These are phyloP conservation scores for Actinomucor elegans DNA, from an alignment of 371 early-diverging fungal species.

Conservation along the genomic window DNA sequence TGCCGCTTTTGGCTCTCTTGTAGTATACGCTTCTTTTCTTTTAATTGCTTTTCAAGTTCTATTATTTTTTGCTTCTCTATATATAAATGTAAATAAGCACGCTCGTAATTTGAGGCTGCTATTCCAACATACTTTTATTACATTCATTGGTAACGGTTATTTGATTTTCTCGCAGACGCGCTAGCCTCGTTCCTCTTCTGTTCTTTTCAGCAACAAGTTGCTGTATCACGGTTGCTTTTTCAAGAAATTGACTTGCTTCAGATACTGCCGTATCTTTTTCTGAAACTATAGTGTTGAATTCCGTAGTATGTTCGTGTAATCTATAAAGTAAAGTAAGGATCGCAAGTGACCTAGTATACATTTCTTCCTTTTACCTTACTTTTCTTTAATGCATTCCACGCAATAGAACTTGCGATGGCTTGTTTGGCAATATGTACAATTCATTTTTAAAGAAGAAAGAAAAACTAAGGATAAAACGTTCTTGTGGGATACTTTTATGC, in stretches of 20 bases:
- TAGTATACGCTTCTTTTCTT: constrained; percentile 8
- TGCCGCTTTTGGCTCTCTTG: constrained; percentile 6
- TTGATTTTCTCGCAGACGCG: constrained; percentile 29
- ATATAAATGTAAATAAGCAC: too few relatives aligned
- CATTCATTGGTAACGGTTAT: constrained; percentile 26
- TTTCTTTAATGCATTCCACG: constrained; percentile 36
- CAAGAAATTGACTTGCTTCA: constrained; percentile 36
- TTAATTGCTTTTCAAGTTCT: constrained; percentile 20
- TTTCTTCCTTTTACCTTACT: too few relatives aligned
- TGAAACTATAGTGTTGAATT: constrained; percentile 25
- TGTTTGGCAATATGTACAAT: constrained; percentile 47
- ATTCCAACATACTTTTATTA: constrained; percentile 6
- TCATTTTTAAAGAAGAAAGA: constrained; percentile 15
- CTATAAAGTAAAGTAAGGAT: constrained; percentile 18
- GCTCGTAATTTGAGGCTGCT: too few relatives aligned
- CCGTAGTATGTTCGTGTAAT: constrained; percentile 40
- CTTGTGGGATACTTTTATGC: too few relatives aligned
- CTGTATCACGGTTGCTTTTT: constrained; percentile 38
- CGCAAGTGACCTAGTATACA: too few relatives aligned
- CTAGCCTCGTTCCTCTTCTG: constrained; percentile 28
- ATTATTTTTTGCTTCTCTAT: constrained; percentile 25
- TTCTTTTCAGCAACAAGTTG: constrained; percentile 44
- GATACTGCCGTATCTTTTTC: constrained; percentile 44
- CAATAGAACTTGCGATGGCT: constrained; percentile 45
- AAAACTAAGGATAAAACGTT: background rate